Evolutionary conservation across 1,284 basidiomycete genomes (phyloP).

Genomic region (Trichosporon sp.): DNA sequence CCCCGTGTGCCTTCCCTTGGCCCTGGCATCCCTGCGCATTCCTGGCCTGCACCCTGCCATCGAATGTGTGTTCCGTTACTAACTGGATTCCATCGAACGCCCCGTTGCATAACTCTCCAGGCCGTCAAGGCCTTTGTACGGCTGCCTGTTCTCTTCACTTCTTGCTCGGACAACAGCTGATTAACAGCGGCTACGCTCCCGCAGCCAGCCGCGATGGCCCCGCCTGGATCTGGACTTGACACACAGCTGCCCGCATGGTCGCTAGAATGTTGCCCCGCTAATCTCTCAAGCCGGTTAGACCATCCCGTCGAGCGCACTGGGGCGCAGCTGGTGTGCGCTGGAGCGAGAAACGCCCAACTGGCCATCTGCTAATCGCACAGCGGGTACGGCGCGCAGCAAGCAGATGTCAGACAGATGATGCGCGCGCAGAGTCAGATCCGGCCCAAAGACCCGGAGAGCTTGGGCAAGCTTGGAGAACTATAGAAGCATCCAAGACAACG

Average conservation of each 20-base stretch:
- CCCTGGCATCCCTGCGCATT: neutral
- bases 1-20: conserved; percentile 13
- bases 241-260: no score
- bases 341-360: no score
- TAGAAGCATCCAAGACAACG: neutral
- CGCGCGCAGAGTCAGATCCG: no score
- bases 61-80: conserved; percentile 12
- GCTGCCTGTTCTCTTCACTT: no score
- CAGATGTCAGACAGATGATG: no score
- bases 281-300: neutral
- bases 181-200: conserved; percentile 1
- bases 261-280: neutral
- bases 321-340: no score
- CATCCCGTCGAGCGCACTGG: neutral
- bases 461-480: no score
- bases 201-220: neutral
- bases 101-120: neutral
- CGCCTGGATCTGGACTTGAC: no score
- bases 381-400: no score
- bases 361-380: no score
- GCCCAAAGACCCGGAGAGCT: no score
- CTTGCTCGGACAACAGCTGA: neutral
- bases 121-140: no score
- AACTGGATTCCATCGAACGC: conserved; percentile 4
- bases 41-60: neutral